Evolutionary conservation across 2,329 filamentous ascomycete species (phyloP), one percentile per base, ranked within the genome.

Genomic region (Annulohypoxylon truncatum): DNA sequence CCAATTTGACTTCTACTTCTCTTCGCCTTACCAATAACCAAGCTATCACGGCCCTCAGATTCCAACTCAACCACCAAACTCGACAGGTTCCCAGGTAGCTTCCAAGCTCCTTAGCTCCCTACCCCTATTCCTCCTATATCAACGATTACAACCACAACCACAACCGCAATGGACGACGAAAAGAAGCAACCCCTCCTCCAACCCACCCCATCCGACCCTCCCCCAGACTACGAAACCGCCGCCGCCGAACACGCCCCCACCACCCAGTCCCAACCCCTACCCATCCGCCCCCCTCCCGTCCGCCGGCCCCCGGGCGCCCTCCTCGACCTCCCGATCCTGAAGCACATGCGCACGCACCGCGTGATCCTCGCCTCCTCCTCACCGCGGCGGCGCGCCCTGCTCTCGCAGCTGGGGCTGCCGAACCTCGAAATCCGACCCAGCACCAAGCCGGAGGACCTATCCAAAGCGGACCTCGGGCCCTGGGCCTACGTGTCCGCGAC

Each of bases 401-500:
- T 99, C 42, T 87, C 88, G 52, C 90, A 94, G 86, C 86, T 97
- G 65, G 94, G 94, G 70, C 87, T 98, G 9, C 86, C 84, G 2
- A 90, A 94, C 75, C 80, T 97, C 75, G 94, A 98, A 80, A 88
- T 97, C 74, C 85, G 90, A 66, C 93, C 96, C 13, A 97, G 93
- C 42, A 89, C 86, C 57, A 90, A 92, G 70, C 90, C 92, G 55
- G 96, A 99, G 82, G 87, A 98, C 81, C 87, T 97, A 58, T 87
- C 92, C 73, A 97, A 98, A 79, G 78, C 82, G 6, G 78, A 81
- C 1, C 86, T 95, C 64, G 88, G 90, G 0, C 93, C 96, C 0
- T 92, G 92, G 78, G 94, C 97, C 81, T 99, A 99, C 82, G 96
- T 97, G 18, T 85, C 94, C 12, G 89, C 90, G 61, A 99, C 96